Base-by-base conservation (phyloP, 2,329 filamentous ascomycete genomes). In the Stagonosporopsis tanaceti region DNA sequence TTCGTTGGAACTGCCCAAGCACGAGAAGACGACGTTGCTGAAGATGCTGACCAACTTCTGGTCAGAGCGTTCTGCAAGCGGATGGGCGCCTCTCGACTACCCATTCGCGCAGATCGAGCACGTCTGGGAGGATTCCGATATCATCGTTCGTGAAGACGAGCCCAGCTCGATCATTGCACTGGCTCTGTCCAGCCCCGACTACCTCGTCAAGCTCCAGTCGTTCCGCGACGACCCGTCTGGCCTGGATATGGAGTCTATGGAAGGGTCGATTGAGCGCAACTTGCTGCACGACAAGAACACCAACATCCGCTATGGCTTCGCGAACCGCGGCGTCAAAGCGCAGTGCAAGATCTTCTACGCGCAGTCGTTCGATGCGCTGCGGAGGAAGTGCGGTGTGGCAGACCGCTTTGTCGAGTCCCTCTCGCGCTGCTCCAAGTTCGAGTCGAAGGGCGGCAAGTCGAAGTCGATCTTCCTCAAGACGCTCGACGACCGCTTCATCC, bases 291-390 rank as follows among this genome's bases (percentile, higher is more conserved):
- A 89, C 28, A 96, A 92, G 0, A 93, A 94, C 35, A 97, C 92
- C 1, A 95, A 99, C 76, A 87, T 97, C 65, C 96, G 96, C 72
- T 99, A 97, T 73, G 92, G 96, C 59, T 99, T 98, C 77, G 89
- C 89, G 27, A 93, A 97, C 73, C 93, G 94, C 0, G 88, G 91
- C n/a, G 94, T 96, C 3, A 92, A 90, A 69, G 96, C 97, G 85
- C 89, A 94, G 47, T 98, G 96, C 81, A 99, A 99, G 78, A 95
- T 99, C 44, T 98, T 99, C 77, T 99, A 96, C 70, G 95, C 95
- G 0, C 95, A 98, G 75, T 95, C 97, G 62, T 99, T 99, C 67
- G 95, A 99, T 77, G 95, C 95, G 3, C 84, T 99, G 37, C 88
- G 95, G 53, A 87, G 91, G 54, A 97, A 97, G 77, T 98, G 94